Evolutionary conservation across 208 protist genomes (phyloP).

Genomic region (Leishmania lainsoni): DNA sequence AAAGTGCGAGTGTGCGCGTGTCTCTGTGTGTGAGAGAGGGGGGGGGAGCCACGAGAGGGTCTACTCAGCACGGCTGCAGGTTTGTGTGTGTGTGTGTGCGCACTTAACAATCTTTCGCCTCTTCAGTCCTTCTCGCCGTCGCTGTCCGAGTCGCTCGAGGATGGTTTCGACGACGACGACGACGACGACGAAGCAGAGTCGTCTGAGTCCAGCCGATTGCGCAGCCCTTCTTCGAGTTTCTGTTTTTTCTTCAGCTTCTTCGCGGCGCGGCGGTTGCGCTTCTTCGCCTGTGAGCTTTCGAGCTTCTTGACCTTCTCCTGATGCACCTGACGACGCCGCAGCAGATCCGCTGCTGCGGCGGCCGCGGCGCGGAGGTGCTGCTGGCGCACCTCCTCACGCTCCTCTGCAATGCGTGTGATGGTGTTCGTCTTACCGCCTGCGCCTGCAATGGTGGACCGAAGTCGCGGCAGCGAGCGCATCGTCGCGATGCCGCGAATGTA

Average conservation of each 20-base stretch:
- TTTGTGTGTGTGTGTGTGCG: no score
- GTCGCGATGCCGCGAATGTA: slow-evolving; percentile 76
- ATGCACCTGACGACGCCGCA: slow-evolving; percentile 41
- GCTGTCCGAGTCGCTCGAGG: slow-evolving; percentile 13
- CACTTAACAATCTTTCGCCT: neutral
- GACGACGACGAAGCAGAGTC: slow-evolving; percentile 12
- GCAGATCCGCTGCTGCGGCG: slow-evolving; percentile 29
- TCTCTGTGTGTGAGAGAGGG: neutral
- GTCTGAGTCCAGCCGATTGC: neutral
- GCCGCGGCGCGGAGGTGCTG: slow-evolving; percentile 48
- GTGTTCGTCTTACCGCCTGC: slow-evolving; percentile 83
- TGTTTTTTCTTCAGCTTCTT: slow-evolving; percentile 38
- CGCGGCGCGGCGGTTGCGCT: slow-evolving; percentile 45
- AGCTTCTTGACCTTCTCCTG: slow-evolving; percentile 52
- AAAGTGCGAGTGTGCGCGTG: neutral
- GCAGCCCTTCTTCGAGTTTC: slow-evolving; percentile 14
- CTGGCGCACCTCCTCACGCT: slow-evolving; percentile 61
- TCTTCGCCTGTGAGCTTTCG: slow-evolving; percentile 48
- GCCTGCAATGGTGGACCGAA: slow-evolving; percentile 84
- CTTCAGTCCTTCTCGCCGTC: neutral
- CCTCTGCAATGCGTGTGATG: slow-evolving; percentile 60
- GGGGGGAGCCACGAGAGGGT: neutral
- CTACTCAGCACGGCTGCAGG: no score
- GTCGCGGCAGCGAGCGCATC: slow-evolving; percentile 68
- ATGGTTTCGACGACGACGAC: slow-evolving; percentile 2